Evolutionary conservation across 164 flowering plant genomes (phyloP).

Genomic region (Tetrastigma voinierianum): DNA sequence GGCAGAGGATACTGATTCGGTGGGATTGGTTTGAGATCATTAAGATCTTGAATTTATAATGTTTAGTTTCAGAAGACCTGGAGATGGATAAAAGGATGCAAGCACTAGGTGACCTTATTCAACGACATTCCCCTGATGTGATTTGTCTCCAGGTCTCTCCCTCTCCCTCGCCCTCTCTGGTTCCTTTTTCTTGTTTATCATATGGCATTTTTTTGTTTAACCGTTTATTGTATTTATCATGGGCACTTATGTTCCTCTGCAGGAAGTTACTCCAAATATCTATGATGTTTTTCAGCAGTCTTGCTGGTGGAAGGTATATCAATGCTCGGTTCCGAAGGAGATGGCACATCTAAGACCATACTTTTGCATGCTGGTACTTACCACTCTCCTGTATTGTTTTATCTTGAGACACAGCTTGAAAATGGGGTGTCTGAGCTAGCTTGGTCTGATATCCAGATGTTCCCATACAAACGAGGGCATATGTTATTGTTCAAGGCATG

Average conservation of each 20-base stretch:
- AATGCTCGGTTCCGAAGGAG: slow-evolving; percentile 61
- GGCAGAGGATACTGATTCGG: slow-evolving; percentile 23
- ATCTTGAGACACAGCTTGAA: neutral
- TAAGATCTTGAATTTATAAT: slow-evolving; percentile 79
- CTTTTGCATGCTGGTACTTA: slow-evolving; percentile 85
- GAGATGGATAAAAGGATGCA: slow-evolving; percentile 81
- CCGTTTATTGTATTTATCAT: neutral
- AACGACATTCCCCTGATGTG: slow-evolving; percentile 71
- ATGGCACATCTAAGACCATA: slow-evolving; percentile 43
- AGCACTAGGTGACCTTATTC: slow-evolving; percentile 79
- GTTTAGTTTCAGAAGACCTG: slow-evolving; percentile 93
- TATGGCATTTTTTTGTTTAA: neutral
- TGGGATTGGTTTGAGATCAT: slow-evolving; percentile 9
- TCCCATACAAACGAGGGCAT: no score
- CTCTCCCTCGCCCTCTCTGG: neutral
- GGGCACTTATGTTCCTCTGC: slow-evolving; percentile 15
- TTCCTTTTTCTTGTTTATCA: neutral
- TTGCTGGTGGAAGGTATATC: slow-evolving; percentile 83
- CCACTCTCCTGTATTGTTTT: slow-evolving; percentile 3
- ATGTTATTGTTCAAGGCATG: no score
- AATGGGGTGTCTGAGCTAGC: neutral
- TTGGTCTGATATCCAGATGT: neutral
- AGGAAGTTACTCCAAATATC: slow-evolving; percentile 89
- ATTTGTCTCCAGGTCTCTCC: slow-evolving; percentile 86
- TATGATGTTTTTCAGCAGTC: slow-evolving; percentile 57